phyloP scores from a whole-genome alignment of 495 filamentous ascomycete genomes.

The Hypoxylon trugodes region DNA sequence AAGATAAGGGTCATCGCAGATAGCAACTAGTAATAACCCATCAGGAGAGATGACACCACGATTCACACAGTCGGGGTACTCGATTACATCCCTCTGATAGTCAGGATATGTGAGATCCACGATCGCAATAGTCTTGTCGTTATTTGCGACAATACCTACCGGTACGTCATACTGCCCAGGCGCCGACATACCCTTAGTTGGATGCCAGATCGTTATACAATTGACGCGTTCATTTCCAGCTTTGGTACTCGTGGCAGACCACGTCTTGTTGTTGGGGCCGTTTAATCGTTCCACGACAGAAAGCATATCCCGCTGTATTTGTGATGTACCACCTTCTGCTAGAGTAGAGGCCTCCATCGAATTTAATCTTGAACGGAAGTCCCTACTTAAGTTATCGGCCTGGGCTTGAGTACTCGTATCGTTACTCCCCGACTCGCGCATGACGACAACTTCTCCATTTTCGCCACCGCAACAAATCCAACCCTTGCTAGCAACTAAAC shows the following conservation, averaged over 20 bases:
- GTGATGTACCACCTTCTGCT: slow-evolving; percentile 45
- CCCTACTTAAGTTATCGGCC: slow-evolving; percentile 46
- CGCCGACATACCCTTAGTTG: slow-evolving; percentile 34
- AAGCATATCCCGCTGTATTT: slow-evolving; percentile 43
- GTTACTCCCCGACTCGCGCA: slow-evolving; percentile 54
- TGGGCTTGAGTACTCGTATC: slow-evolving; percentile 39
- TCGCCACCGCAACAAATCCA: slow-evolving; percentile 93
- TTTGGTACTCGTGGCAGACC: slow-evolving; percentile 49
- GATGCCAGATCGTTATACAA: slow-evolving; percentile 65
- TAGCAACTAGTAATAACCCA: slow-evolving; percentile 78
- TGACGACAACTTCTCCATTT: slow-evolving; percentile 82
- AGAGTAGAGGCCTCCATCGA: slow-evolving; percentile 36
- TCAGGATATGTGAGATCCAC: slow-evolving; percentile 65
- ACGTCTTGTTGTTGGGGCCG: slow-evolving; percentile 48
- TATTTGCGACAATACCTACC: slow-evolving; percentile 71
- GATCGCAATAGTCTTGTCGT: slow-evolving; percentile 84
- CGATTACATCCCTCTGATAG: slow-evolving; percentile 67
- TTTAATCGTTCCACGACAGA: slow-evolving; percentile 44
- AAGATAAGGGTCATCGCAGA: slow-evolving; percentile 83
- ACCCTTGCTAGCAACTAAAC: slow-evolving; percentile 81
- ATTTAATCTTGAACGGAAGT: slow-evolving; percentile 16
- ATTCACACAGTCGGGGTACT: slow-evolving; percentile 84
- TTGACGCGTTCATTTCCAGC: slow-evolving; percentile 62
- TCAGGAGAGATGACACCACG: slow-evolving; percentile 92
- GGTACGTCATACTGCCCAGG: slow-evolving; percentile 52